phyloP scores from a whole-genome alignment of 371 early-diverging fungal genomes.

The Mycotypha africana region DNA sequence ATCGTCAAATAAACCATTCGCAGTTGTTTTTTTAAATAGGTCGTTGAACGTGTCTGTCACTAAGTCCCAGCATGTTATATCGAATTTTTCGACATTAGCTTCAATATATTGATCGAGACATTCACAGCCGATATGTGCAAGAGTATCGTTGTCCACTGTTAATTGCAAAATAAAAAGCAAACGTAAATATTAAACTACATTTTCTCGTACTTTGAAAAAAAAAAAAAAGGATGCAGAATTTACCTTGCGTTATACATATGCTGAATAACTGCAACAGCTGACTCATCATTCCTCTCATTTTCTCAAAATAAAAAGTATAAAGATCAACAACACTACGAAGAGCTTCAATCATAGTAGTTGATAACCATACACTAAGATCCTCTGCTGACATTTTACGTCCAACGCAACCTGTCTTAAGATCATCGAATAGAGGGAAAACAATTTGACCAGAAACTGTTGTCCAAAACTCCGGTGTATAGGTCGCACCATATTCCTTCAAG shows the following conservation, averaged over 20 bases:
- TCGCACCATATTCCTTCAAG: conserved; percentile 63
- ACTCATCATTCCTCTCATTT: conserved; percentile 62
- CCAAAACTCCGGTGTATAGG: conserved; percentile 79
- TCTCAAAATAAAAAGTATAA: conserved; percentile 72
- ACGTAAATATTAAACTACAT: no score
- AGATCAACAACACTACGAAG: conserved; percentile 83
- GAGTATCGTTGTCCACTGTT: conserved; percentile 88
- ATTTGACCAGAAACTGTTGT: conserved; percentile 75
- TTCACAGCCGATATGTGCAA: conserved; percentile 87
- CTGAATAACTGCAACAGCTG: conserved; percentile 75
- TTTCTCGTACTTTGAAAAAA: no score
- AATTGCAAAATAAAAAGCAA: conserved; percentile 2
- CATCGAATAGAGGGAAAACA: conserved; percentile 88
- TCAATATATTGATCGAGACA: conserved; percentile 88
- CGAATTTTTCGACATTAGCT: conserved; percentile 67
- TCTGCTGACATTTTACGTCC: conserved; percentile 38
- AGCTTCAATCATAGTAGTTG: conserved; percentile 74
- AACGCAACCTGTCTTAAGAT: conserved; percentile 46
- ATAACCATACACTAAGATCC: conserved; percentile 52
- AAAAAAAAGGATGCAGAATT: no score
- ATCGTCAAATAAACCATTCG: conserved; percentile 71
- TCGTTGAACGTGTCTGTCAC: conserved; percentile 61
- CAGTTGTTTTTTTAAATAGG: conserved; percentile 78
- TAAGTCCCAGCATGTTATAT: conserved; percentile 63
- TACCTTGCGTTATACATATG: conserved; percentile 79